Evolutionary conservation across 2,329 filamentous ascomycete species (phyloP), one percentile per base, ranked within the genome.

Genomic region (Ceratocystis papillata): DNA sequence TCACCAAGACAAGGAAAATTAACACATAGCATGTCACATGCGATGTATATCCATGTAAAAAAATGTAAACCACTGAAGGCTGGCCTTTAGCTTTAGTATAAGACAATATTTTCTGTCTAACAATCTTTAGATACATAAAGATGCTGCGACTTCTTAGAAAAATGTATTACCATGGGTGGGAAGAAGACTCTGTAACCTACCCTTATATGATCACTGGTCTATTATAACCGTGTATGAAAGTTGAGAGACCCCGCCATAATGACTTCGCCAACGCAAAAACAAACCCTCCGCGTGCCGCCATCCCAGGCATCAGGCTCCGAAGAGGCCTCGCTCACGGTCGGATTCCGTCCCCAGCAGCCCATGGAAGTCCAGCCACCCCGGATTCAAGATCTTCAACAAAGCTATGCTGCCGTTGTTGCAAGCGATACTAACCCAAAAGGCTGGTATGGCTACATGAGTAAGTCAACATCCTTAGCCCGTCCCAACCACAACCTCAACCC

Each of bases 381-480:
- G 68, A 81, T 86, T 71, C 89, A 91, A 70, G 93, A 96, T 73
- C 81, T 97, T 10, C 91, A 96, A 77, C 86, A 86, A 67, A 89
- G 83, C 73, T 94, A 94, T 75, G 90, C 90, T 5, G 79, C 77
- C 64, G 76, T 83, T 64, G 78, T 85, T 67, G 82, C 80, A 70
- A 82, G 84, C 64, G 86, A 94, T 70, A 83, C 83, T 41, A 83
- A 83, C 69, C 82, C 84, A 63, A 85, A 92, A 74, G 89, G 90
- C 73, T 96, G 91, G 91, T 99, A 97, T 73, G 90, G 90, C 25
- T 78, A 78, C 68, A 90, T 96, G 86, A 90, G 87, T 89, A 79
- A 71, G 86, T 81, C 10, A 0, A 28, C 53, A 46, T 60, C 44
- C n/a, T n/a, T 44, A 7, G 22, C 25, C 30, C 7, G 3, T 12